Evolutionary conservation across 176 grass and related monocot species (phyloP), one percentile per base, ranked within the genome.

Genomic region (Bonia amplexicaulis): DNA sequence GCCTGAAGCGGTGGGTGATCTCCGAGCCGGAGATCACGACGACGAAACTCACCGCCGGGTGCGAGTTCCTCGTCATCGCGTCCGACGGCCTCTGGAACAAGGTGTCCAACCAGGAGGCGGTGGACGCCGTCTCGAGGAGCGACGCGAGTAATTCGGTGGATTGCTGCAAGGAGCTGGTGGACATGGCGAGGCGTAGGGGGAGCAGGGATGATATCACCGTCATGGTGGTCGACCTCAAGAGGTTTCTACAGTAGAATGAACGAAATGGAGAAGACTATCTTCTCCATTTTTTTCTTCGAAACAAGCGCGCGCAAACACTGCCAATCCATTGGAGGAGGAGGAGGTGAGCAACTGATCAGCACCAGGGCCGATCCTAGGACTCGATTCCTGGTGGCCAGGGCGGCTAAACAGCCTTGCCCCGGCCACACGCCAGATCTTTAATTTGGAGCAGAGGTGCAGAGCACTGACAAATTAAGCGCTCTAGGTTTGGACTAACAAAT

Each of bases 21-120:
- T 69, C 92, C 0, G 92, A 97, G 55, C 92, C 94, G 0, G 90
- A 85, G 57, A 90, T 85, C 19, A 40, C 15, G 39, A 74, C 6
- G 64, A 20, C 44, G 44, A 1, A 3, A 11, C 57, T 97, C 4
- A 45, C 26, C 6, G 72, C 79, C 9, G 85, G 85, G 14, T 87
- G 88, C 57, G 90, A 97, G 42, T 94, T 94, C 74, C 67, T 97
- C 46, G 88, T 97, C 55, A n/a, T 97, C 26, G 94, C 94, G 19
- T 94, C 94, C n/a, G 94, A 97, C 23, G 94, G 94, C 16, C 86
- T 94, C 13, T 97, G 94, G 94, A 91, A 91, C 45, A 97, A 94
- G 92, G 92, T 97, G 55, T 55, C 33, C 57, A 90, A 98, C 78
- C 93, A 98, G 76, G 95, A 98, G 86, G 95, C 89, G 33, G 89